Evolutionary conservation across 2,329 filamentous ascomycete species (phyloP).

Genomic region (Claviceps africana): DNA sequence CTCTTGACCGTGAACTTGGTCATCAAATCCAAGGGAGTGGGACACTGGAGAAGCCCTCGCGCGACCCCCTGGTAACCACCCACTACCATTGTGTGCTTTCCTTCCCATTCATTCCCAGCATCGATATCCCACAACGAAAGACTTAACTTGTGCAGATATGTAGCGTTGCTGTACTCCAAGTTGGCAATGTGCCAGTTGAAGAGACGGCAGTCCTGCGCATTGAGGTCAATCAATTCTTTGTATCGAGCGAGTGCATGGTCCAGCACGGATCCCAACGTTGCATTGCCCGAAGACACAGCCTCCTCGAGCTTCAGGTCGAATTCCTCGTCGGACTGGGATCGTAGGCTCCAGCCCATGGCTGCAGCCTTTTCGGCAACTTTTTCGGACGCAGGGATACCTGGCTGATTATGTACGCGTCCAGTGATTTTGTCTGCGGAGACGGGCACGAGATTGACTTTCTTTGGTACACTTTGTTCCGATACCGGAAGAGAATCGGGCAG

Average conservation of each 20-base stretch:
- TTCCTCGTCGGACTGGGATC: conserved; percentile 45
- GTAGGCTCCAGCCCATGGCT: conserved; percentile 70
- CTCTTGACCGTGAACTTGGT: conserved; percentile 59
- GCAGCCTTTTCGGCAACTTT: conserved; percentile 66
- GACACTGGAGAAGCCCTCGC: conserved; percentile 68
- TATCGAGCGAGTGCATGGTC: conserved; percentile 87
- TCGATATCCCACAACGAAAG: conserved; percentile 93
- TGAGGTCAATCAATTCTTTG: conserved; percentile 66
- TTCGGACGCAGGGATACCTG: conserved; percentile 51
- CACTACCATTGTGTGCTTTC: conserved; percentile 81
- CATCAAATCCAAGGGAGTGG: conserved; percentile 61
- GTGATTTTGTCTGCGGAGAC: conserved; percentile 56
- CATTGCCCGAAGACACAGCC: conserved; percentile 47
- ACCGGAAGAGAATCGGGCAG: conserved; percentile 41
- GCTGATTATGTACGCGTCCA: conserved; percentile 57
- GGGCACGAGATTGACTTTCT: conserved; percentile 43
- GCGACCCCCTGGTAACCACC: conserved; percentile 91
- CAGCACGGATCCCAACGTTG: conserved; percentile 80
- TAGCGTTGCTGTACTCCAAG: conserved; percentile 92
- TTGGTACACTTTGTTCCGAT: conserved; percentile 38
- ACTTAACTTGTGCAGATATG: conserved; percentile 73
- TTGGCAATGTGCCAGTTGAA: conserved; percentile 99
- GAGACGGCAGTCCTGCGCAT: conserved; percentile 73
- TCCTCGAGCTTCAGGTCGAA: conserved; percentile 58
- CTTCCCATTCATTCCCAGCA: conserved; percentile 93